Evolutionary conservation across 495 filamentous ascomycete genomes (phyloP), one percentile per base, ranked within the genome.

Genomic region (Hapsidospora chrysogenum): DNA sequence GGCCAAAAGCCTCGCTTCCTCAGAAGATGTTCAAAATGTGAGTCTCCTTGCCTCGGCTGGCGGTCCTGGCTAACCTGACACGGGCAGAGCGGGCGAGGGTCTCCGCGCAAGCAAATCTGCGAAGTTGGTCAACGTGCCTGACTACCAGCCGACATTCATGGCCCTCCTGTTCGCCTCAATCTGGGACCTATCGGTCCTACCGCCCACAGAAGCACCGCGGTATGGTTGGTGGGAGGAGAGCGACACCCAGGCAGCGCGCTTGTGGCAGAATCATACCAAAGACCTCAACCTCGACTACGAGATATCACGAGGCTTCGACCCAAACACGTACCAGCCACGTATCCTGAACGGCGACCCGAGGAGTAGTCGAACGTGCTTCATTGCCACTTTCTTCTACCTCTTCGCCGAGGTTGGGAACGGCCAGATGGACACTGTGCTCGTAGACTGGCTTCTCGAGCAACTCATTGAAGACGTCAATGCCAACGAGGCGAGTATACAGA

Each of bases 381-480:
- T 54, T 29, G 45, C 51, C 17, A 50, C 45, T 28, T 54, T 50
- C 41, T 47, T 54, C 38, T 54, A 50, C 40, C 42, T 52, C 32
- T 52, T 49, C 43, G 41, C 51, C 39, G 48, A 48, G 31, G 41
- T 54, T 23, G 44, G 47, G 19, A 45, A 52, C 22, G 43, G 45
- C 13, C 29, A 31, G 17, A 41, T 52, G 11, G 47, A 52, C 26
- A 45, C 49, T 6, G 51, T 50, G 37, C 42, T 52, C 17, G 41
- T 48, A 18, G 43, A 48, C 32, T 52, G 49, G 49, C 48, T 52
- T 26, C 47, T 54, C 31, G 49, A 54, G 40, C 49, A 54, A 18
- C 37, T 52, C 31, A 25, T 54, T 9, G 43, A 42, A 13, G 49
- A 54, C 20, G 49, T 52, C 22, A 47, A 36, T 13, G 43, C 43